Evolutionary conservation across 2,329 filamentous ascomycete species (phyloP), one percentile per base, ranked within the genome.

Genomic region (Neophaeococcomyces mojaviensis): DNA sequence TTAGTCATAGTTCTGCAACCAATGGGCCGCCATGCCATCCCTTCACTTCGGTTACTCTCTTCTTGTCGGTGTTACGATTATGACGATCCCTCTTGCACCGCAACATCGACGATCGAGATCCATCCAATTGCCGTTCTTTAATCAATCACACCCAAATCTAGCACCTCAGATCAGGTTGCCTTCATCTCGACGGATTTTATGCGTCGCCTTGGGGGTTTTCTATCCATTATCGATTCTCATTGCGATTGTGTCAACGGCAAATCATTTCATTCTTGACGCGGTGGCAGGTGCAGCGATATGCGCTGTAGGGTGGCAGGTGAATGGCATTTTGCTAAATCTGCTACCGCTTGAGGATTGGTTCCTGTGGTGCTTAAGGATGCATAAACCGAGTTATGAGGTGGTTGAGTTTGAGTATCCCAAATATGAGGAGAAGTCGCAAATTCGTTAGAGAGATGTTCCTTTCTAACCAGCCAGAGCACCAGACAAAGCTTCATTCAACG

Each of bases 21-120:
- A 41, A 40, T 49, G 15, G 80, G 79, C 80, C 45, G 83, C 83
- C 6, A 87, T 87, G 83, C 83, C 83, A 1, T 84, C 79, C 0
- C 71, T 87, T 13, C 83, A 87, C 61, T 87, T 87, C 58, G 83
- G 83, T 2, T 87, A 87, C 66, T 82, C 81, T 3, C 74, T 87
- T 24, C 74, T 87, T 56, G 80, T 87, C 58, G 83, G 83, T 6
- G 64, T 86, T 10, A 86, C 82, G 3, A 73, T 86, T 47, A 76
- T 78, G 55, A 78, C 77, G 1, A 75, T 86, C 38, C 83, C 83
- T 1, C 67, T 86, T 1, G 65, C 73, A 8, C 70, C 74, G 19
- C 67, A 74, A 18, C 74, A 79, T 44, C 62, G 69, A 15, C 68
- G 68, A 7, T 69, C 69, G 1, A 53, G 39, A 46, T 54, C 61